Percentiles rank a stretch among this genome's conserved stretches.
phyloP scores from a whole-genome alignment of 2,329 filamentous ascomycete genomes.

The Peltaster fructicola region DNA sequence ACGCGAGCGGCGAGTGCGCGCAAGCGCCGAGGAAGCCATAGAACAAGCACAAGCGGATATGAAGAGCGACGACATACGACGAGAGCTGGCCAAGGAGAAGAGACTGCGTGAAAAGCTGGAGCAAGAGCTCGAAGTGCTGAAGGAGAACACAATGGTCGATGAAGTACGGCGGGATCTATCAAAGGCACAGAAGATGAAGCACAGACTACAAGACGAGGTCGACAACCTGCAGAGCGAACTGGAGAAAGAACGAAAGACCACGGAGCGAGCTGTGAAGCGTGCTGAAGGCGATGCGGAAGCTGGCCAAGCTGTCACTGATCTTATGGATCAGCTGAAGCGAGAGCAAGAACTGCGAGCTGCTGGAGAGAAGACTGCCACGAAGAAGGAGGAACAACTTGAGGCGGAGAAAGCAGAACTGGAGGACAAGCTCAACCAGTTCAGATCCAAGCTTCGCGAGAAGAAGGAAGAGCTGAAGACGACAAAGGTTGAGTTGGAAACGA shows the following conservation, averaged over 20 bases:
- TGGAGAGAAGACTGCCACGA: constrained; percentile 34
- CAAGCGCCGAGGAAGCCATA: constrained; percentile 23
- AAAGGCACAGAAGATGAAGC: constrained; percentile 14
- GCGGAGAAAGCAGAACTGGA: constrained; percentile 48
- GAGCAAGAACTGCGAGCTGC: constrained; percentile 35
- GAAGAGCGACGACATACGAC: constrained; percentile 16
- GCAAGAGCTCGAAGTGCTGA: constrained; percentile 20
- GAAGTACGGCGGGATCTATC: constrained; percentile 17
- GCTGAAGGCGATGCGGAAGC: constrained; percentile 24
- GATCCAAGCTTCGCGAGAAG: constrained; percentile 48
- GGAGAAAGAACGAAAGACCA: constrained; percentile 17
- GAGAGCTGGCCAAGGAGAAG: constrained; percentile 17
- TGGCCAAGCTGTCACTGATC: constrained; percentile 26
- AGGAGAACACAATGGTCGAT: constrained; percentile 18
- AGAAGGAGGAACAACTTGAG: constrained; percentile 42
- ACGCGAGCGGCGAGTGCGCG: constrained; percentile 27
- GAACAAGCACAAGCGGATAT: constrained; percentile 16
- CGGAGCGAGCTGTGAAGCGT: constrained; percentile 23
- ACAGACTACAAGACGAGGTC: constrained; percentile 21
- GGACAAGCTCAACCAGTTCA: constrained; percentile 51
- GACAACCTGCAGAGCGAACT: constrained; percentile 16
- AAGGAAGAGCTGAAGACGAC: constrained; percentile 58
- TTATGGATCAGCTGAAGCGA: constrained; percentile 32
- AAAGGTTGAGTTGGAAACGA: constrained; percentile 31
- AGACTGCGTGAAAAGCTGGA: constrained; percentile 16